Conservation (phyloP, 192 early-diverging fungal genomes). For the Backusella mclennaniae region DNA sequence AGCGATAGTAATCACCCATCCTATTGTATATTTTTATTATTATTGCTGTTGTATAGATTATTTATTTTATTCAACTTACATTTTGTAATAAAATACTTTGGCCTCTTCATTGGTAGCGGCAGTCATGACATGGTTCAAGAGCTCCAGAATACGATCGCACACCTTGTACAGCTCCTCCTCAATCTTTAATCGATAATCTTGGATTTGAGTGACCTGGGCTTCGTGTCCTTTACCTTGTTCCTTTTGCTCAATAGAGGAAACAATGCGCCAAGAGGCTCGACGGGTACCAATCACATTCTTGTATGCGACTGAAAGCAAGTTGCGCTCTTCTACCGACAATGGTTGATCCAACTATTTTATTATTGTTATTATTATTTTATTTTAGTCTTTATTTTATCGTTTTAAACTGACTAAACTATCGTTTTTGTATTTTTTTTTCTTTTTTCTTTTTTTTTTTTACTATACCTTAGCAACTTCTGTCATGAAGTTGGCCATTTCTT, state of each 20-base stretch:
- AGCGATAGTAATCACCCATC: conserved; percentile 97
- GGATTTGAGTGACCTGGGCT: conserved; percentile 83
- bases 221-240: conserved; percentile 93
- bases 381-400: not conserved
- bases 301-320: conserved; percentile 76
- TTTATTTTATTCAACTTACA: conserved; percentile 46
- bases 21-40: conserved; percentile 30
- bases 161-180: conserved; percentile 89
- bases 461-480: conserved; percentile 45
- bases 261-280: conserved; percentile 98
- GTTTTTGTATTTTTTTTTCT: not conserved
- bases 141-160: conserved; percentile 86
- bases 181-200: conserved; percentile 87
- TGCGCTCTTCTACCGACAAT: conserved; percentile 82
- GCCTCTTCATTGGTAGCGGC: conserved; percentile 87
- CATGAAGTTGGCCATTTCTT: conserved; percentile 11
- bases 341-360: conserved; percentile 64
- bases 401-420: not conserved
- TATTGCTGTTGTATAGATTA: too few relatives aligned
- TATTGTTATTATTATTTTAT: not conserved
- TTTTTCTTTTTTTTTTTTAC: not conserved
- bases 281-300: conserved; percentile 96
- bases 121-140: conserved; percentile 87
- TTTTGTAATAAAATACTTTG: conserved; percentile 98
- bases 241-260: conserved; percentile 99